These are phyloP conservation scores for Pseudocercospora musae DNA, from an alignment of 2,329 filamentous ascomycete species.

Conservation along the genomic window DNA sequence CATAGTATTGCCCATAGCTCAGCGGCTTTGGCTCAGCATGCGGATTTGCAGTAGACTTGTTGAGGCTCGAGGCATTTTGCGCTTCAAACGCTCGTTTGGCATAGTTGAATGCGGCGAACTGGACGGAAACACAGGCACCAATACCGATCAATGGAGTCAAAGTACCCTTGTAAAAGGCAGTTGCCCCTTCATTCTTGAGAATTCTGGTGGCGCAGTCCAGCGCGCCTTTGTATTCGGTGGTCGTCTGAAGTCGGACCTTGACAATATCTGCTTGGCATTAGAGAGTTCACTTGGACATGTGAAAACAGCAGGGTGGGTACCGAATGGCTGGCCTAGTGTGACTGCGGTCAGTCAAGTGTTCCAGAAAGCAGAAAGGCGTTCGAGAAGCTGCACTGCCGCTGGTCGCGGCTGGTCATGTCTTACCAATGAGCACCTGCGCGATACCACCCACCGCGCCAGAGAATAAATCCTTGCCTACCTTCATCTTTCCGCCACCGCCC, in stretches of 20 bases:
- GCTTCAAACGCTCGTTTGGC: constrained; percentile 82
- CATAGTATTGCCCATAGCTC: constrained; percentile 82
- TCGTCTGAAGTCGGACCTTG: constrained; percentile 94
- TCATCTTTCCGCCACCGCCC: constrained; percentile 45
- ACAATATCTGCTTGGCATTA: constrained; percentile 67
- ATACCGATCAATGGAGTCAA: constrained; percentile 93
- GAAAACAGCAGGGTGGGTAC: constrained; percentile 40
- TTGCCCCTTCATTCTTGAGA: constrained; percentile 78
- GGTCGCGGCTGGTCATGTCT: constrained; percentile 30
- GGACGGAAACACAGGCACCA: constrained; percentile 90
- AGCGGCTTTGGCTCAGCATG: constrained; percentile 46
- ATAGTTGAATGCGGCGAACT: constrained; percentile 95
- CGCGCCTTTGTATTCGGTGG: constrained; percentile 74
- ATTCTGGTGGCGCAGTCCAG: constrained; percentile 78
- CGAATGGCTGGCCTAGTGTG: constrained; percentile 60
- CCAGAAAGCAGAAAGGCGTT: too few species aligned
- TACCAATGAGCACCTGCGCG: constrained; percentile 90
- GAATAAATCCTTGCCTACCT: constrained; percentile 80
- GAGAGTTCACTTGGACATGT: neutral
- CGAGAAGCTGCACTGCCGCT: too few species aligned
- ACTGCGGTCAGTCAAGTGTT: constrained; percentile 24
- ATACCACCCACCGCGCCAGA: constrained; percentile 87
- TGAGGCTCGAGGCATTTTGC: constrained; percentile 54
- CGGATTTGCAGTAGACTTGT: constrained; percentile 35
- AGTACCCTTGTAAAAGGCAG: constrained; percentile 98